These are phyloP conservation scores for Neurospora africana DNA, from an alignment of 495 filamentous ascomycete genomes.

Conservation along the genomic window DNA sequence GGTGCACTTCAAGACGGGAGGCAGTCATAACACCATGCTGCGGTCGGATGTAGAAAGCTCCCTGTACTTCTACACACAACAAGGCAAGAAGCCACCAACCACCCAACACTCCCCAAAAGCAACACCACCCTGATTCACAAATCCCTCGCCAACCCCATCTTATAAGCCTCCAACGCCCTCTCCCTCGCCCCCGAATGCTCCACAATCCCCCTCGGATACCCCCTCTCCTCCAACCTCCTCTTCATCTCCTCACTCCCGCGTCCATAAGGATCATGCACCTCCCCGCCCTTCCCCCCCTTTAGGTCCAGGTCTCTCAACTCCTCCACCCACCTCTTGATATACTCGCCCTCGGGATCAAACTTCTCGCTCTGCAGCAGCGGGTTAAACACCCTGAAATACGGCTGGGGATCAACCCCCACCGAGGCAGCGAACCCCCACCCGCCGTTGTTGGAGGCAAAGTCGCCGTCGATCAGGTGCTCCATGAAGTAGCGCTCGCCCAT, in stretches of 20 bases:
- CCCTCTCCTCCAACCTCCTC: conserved; percentile 49
- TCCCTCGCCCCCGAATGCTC: conserved; percentile 60
- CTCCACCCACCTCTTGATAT: conserved; percentile 62
- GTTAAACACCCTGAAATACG: conserved; percentile 89
- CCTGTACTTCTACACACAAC: not conserved
- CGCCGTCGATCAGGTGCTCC: conserved; percentile 78
- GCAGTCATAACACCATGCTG: not conserved
- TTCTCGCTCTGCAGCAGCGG: conserved; percentile 77
- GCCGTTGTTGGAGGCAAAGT: conserved; percentile 87
- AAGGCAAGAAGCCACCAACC: not conserved
- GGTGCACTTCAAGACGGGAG: not conserved
- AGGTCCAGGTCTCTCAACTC: conserved; percentile 48
- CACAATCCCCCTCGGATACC: conserved; percentile 68
- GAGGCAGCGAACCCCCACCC: conserved; percentile 80
- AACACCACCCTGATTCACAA: not conserved
- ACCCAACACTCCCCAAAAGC: not conserved
- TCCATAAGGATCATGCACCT: conserved; percentile 66
- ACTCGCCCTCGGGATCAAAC: conserved; percentile 59
- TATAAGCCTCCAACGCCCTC: conserved; percentile 61
- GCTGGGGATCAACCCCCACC: conserved; percentile 83
- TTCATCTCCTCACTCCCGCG: conserved; percentile 46
- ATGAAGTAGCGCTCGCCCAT: conserved; percentile 85
- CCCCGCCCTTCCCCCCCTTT: conserved; percentile 27
- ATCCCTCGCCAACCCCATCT: conserved; percentile 30
- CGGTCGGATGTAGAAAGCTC: not conserved